Conservation (phyloP, 1,284 basidiomycete species). For the Porodaedalea pini region DNA sequence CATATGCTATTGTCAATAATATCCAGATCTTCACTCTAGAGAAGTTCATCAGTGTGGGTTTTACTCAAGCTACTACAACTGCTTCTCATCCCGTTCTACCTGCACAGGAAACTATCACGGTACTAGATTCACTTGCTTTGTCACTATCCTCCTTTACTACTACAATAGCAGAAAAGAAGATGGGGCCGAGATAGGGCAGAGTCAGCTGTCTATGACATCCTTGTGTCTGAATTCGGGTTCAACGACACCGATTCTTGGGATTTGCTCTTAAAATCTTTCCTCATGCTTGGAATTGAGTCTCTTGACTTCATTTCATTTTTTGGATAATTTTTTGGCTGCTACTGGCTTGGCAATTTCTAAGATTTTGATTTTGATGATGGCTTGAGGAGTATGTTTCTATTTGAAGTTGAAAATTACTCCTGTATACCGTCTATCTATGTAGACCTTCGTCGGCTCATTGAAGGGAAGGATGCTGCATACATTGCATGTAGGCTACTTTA, state of each 20-base stretch:
- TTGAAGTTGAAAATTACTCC: too few species aligned
- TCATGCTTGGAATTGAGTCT: conserved; percentile 12
- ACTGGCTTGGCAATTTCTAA: conserved; percentile 10
- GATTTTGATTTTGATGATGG: neutral
- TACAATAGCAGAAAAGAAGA: neutral
- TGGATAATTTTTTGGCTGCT: conserved; percentile 3
- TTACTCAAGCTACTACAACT: neutral
- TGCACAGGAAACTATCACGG: too few species aligned
- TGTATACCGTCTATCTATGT: too few species aligned
- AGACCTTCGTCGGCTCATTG: neutral
- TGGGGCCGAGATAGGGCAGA: neutral
- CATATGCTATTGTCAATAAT: conserved; percentile 3
- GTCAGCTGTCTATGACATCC: neutral
- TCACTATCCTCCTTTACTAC: too few species aligned
- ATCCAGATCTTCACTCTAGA: neutral
- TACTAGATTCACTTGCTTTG: too few species aligned
- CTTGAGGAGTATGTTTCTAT: too few species aligned
- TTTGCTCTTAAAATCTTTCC: conserved; percentile 13
- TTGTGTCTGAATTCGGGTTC: conserved; percentile 6
- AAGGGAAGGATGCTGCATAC: neutral
- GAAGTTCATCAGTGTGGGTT: neutral
- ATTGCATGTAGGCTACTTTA: neutral
- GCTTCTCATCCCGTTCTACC: too few species aligned
- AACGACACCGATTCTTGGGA: neutral
- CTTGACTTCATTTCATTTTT: conserved; percentile 17